Evolutionary conservation across 345 rosid genomes (phyloP).

Genomic region (Populus simonii): DNA sequence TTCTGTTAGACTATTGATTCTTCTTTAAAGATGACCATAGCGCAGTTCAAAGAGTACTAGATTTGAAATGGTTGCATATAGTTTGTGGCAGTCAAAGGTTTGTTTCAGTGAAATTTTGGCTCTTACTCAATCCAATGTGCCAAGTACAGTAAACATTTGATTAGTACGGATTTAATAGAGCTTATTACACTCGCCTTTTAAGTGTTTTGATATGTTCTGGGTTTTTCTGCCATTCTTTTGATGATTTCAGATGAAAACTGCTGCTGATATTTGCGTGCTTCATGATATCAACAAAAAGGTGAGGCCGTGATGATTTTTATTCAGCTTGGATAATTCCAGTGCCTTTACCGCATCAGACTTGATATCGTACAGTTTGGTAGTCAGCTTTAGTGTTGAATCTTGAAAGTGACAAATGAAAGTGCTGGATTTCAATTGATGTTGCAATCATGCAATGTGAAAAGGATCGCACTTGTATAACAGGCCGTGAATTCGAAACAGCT

Average conservation of each 20-base stretch:
- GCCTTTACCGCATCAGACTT: neutral
- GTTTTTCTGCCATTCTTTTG: constrained; percentile 5
- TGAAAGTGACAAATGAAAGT: constrained; percentile 1
- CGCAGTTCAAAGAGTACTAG: no score
- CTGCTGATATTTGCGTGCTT: constrained; percentile 83
- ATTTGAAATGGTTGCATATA: neutral
- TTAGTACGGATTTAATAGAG: neutral
- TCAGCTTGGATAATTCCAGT: neutral
- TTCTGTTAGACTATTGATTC: neutral
- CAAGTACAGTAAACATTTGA: neutral
- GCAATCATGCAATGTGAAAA: neutral
- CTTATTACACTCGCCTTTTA: neutral
- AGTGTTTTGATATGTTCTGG: constrained; percentile 3
- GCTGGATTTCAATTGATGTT: neutral
- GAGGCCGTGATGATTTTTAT: neutral
- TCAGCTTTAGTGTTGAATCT: neutral
- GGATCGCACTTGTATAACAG: neutral
- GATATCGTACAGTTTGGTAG: neutral
- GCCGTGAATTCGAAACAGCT: neutral
- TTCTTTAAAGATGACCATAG: neutral
- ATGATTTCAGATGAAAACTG: constrained; percentile 79
- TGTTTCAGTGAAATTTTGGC: neutral
- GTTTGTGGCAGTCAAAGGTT: neutral
- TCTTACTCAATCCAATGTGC: neutral
- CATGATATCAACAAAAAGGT: constrained; percentile 65